Evolutionary conservation across 108 stramenopile genomes (phyloP).

Genomic region (Schizochytrium sp.): DNA sequence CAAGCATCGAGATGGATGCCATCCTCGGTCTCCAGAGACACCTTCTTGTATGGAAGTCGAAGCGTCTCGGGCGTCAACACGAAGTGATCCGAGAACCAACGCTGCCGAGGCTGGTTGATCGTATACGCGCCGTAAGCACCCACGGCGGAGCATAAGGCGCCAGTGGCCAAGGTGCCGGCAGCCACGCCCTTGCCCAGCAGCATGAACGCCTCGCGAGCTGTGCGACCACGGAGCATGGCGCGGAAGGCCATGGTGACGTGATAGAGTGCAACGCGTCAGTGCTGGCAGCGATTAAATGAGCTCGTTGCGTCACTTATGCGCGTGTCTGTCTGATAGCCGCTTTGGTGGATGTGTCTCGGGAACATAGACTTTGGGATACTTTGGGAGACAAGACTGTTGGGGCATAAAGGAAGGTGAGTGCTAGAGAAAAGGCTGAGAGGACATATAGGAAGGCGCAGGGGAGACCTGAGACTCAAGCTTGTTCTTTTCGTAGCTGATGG

Average conservation of each 20-base stretch:
- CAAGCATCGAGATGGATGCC: constrained; percentile 23
- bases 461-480: no score
- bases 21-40: constrained; percentile 48
- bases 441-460: no score
- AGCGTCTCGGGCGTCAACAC: constrained; percentile 58
- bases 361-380: no score
- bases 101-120: constrained; percentile 57
- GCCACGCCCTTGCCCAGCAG: constrained; percentile 60
- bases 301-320: no score
- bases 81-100: constrained; percentile 57
- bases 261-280: no score
- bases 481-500: no score
- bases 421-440: no score
- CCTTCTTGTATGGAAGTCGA: constrained; percentile 49
- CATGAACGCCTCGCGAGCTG: constrained; percentile 19
- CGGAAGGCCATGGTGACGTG: not conserved
- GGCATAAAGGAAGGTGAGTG: no score
- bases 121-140: constrained; percentile 36
- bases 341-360: no score
- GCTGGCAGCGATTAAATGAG: no score
- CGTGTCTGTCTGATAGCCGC: no score
- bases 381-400: no score
- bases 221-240: not conserved
- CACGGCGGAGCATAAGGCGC: constrained; percentile 34
- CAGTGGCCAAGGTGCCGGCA: not conserved